Evolutionary conservation across 352 stramenopile genomes (phyloP).

Genomic region (Globisporangium irregulare): DNA sequence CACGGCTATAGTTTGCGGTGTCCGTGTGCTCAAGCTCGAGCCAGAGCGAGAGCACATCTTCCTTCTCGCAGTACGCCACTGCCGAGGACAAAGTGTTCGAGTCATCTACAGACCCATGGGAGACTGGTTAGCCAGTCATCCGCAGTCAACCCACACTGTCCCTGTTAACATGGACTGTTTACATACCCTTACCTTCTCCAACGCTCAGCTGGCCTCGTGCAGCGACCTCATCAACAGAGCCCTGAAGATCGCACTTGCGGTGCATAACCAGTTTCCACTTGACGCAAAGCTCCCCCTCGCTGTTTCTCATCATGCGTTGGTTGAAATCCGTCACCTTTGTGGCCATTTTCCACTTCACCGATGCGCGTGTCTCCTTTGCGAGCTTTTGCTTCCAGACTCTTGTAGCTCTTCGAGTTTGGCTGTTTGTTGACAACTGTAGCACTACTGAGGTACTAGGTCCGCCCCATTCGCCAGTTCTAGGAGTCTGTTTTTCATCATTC

Average conservation of each 20-base stretch:
- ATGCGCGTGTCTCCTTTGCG: conserved; percentile 14
- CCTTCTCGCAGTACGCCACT: conserved; percentile 21
- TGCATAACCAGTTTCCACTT: conserved; percentile 22
- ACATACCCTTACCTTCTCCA: conserved; percentile 1
- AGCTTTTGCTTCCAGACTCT: conserved; percentile 23
- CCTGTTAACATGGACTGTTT: not conserved
- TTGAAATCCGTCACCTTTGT: not conserved
- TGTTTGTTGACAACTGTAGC: conserved; percentile 3
- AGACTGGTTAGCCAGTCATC: not conserved
- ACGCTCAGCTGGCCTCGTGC: conserved; percentile 1
- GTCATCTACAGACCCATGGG: not conserved
- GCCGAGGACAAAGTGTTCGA: conserved; percentile 18
- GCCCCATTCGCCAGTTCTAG: conserved; percentile 10
- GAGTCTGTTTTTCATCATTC: not conserved
- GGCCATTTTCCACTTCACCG: conserved; percentile 23
- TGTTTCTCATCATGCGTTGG: not conserved
- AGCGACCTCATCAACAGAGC: conserved; percentile 16
- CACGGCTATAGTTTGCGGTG: not conserved
- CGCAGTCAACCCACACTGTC: not conserved
- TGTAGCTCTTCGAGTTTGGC: not conserved
- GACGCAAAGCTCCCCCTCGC: not conserved
- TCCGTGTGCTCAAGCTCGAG: not conserved
- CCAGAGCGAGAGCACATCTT: conserved; percentile 19
- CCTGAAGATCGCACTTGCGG: conserved; percentile 21
- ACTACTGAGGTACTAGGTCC: conserved; percentile 14